Evolutionary conservation across 2,329 filamentous ascomycete species (phyloP).

Genomic region (Setomelanomma holmii): DNA sequence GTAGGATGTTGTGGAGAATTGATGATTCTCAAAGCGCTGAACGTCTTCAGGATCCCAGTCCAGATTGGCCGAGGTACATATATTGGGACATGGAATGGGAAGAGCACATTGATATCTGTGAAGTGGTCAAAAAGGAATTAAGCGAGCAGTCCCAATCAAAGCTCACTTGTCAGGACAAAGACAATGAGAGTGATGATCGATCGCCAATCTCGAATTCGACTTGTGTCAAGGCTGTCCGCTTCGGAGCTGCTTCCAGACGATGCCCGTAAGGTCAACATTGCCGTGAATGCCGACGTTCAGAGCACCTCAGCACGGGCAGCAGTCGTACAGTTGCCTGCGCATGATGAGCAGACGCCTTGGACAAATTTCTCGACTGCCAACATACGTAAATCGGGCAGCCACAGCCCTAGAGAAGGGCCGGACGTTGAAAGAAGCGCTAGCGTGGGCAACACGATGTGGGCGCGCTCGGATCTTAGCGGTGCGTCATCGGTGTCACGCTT

Average conservation of each 20-base stretch:
- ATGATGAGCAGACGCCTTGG: background rate
- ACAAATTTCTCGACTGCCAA: background rate
- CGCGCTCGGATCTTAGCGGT: background rate
- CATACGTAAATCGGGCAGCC: background rate
- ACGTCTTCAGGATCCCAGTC: constrained; percentile 53
- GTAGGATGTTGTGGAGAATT: constrained; percentile 46
- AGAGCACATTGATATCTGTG: constrained; percentile 72
- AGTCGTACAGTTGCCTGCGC: background rate
- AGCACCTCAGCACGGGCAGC: background rate
- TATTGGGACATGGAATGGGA: constrained; percentile 71
- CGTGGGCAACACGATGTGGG: background rate
- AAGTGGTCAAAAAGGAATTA: background rate
- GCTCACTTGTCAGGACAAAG: constrained; percentile 74
- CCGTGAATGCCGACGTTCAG: background rate
- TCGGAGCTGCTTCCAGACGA: constrained; percentile 11
- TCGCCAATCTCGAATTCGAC: constrained; percentile 68
- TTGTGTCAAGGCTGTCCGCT: constrained; percentile 53
- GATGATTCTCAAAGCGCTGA: constrained; percentile 62
- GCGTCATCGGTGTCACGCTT: background rate
- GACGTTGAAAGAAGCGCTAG: background rate
- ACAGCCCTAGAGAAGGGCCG: background rate
- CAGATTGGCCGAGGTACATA: constrained; percentile 62
- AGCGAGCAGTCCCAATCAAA: background rate
- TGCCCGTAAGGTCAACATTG: background rate
- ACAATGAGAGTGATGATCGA: constrained; percentile 74